These are phyloP conservation scores for Penicillium vulpinum DNA, from an alignment of 2,329 filamentous ascomycete genomes.

Conservation along the genomic window DNA sequence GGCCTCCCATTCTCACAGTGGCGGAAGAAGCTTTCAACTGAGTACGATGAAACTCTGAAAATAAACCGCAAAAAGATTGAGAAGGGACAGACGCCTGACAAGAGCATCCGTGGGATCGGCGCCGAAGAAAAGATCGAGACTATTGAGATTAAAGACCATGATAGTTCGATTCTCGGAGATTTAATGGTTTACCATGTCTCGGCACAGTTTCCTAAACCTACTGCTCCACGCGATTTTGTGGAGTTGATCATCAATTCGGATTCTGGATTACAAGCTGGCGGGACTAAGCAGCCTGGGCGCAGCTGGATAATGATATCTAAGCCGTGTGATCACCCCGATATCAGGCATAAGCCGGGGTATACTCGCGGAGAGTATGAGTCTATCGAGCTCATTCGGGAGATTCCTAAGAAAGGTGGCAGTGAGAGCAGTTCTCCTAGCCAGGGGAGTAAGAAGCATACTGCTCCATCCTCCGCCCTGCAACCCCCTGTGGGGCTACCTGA, in stretches of 20 bases:
- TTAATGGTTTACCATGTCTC: conserved; percentile 75
- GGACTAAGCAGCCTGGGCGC: conserved; percentile 47
- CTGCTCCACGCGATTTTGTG: conserved; percentile 83
- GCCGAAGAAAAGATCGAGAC: conserved; percentile 74
- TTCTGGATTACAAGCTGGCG: conserved; percentile 34
- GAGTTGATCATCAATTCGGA: conserved; percentile 71
- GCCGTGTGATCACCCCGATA: conserved; percentile 75
- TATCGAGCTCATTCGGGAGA: conserved; percentile 84
- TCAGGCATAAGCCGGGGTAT: conserved; percentile 68
- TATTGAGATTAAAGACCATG: conserved; percentile 54
- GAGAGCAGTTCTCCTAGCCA: conserved; percentile 12
- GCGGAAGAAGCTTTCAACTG: conserved; percentile 71
- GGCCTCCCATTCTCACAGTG: conserved; percentile 75
- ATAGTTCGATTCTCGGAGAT: conserved; percentile 23
- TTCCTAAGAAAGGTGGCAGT: conserved; percentile 50
- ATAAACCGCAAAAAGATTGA: conserved; percentile 68
- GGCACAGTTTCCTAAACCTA: conserved; percentile 86
- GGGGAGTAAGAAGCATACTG: conserved; percentile 38
- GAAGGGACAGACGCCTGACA: conserved; percentile 65
- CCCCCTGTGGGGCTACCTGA: conserved; percentile 35
- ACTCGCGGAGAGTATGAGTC: conserved; percentile 88
- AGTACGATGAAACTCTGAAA: conserved; percentile 77
- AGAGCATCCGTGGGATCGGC: conserved; percentile 80
- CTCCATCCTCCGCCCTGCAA: conserved; percentile 32
- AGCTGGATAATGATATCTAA: conserved; percentile 87